Percentiles rank a stretch among this genome's conserved stretches.
Conservation (phyloP, 106 monocot species). For the Narthecium ossifragum region DNA sequence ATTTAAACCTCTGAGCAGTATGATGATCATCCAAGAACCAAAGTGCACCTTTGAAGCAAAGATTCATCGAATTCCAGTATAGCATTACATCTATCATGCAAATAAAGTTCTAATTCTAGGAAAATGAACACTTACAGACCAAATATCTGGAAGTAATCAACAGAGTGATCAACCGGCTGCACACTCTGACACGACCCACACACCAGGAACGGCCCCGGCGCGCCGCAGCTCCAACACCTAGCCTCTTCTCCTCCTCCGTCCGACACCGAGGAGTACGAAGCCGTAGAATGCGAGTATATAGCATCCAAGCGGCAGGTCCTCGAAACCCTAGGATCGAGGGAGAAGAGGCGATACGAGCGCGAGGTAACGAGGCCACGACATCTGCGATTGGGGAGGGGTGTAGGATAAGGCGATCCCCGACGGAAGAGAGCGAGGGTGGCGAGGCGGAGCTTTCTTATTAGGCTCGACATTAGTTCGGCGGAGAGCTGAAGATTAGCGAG, state of each 20-base stretch:
- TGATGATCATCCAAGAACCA: background rate
- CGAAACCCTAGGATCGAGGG: background rate
- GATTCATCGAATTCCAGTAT: background rate
- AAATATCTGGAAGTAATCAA: slow-evolving; percentile 86
- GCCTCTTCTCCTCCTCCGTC: background rate
- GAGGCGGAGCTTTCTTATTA: slow-evolving; percentile 5
- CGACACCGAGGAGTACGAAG: slow-evolving; percentile 11
- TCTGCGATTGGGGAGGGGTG: background rate
- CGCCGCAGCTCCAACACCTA: slow-evolving; percentile 72
- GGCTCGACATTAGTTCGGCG: background rate
- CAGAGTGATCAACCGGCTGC: slow-evolving; percentile 51
- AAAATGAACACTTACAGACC: slow-evolving; percentile 57
- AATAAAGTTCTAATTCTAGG: background rate
- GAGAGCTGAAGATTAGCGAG: background rate
- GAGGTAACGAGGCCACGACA: background rate
- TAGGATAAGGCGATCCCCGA: background rate
- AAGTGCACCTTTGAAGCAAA: background rate
- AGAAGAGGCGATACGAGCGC: background rate
- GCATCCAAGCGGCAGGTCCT: background rate
- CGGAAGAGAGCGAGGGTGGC: slow-evolving; percentile 9
- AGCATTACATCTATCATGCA: background rate
- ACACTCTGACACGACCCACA: slow-evolving; percentile 57
- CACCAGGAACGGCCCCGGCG: slow-evolving; percentile 38
- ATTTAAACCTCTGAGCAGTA: background rate
- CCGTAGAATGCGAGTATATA: background rate